A percentile compares a stretch with the other conserved stretches of the same genome.
These are phyloP conservation scores for Mycena galopus DNA, from an alignment of 768 basidiomycete species.

Conservation along the genomic window DNA sequence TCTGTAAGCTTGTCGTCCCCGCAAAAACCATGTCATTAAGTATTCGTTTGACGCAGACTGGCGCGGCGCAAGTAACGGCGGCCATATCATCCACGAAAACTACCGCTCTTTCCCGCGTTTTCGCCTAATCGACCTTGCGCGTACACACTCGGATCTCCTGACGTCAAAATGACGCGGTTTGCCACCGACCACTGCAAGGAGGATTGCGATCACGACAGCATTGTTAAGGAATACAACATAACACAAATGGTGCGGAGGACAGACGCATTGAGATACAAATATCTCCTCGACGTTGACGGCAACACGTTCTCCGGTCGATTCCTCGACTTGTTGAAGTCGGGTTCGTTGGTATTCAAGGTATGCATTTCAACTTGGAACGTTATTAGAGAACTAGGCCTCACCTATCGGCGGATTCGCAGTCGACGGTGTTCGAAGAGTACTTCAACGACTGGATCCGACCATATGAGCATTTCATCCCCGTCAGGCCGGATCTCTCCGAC, in stretches of 20 bases:
- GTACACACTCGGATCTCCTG: conserved; percentile 21
- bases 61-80: conserved; percentile 35
- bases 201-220: conserved; percentile 20
- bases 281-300: conserved; percentile 35
- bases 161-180: conserved; percentile 30
- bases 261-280: conserved; percentile 28
- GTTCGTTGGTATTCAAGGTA: conserved; percentile 38
- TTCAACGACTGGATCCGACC: conserved; percentile 32
- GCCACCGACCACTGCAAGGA: conserved; percentile 20
- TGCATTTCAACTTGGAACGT: neutral
- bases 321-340: conserved; percentile 29
- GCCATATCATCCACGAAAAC: conserved; percentile 30
- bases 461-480: conserved; percentile 28
- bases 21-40: too few species aligned
- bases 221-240: conserved; percentile 30
- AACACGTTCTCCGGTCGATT: conserved; percentile 38
- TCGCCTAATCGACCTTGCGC: conserved; percentile 24
- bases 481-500: conserved; percentile 23
- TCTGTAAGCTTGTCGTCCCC: conserved; percentile 19
- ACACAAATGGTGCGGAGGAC: neutral
- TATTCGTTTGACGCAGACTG: conserved; percentile 20
- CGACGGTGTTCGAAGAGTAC: conserved; percentile 30
- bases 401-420: neutral
- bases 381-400: neutral
- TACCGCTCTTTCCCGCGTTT: conserved; percentile 35